phyloP scores from a whole-genome alignment of 495 filamentous ascomycete genomes.

The Xylaria telfairii region DNA sequence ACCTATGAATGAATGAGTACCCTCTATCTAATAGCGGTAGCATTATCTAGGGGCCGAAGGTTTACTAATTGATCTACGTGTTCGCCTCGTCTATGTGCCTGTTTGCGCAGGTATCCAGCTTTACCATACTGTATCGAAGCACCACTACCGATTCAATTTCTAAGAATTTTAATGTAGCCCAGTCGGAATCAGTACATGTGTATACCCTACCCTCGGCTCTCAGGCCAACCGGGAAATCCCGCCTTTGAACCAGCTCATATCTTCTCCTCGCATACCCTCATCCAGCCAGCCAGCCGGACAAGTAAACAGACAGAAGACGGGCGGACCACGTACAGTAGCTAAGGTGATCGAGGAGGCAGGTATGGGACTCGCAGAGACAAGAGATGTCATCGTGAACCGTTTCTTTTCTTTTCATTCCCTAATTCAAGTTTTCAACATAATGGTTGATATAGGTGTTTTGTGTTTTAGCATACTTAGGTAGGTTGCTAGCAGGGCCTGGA shows the following conservation, averaged over 20 bases:
- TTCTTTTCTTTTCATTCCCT: background rate
- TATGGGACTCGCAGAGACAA: background rate
- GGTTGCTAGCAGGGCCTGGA: background rate
- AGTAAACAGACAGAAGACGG: background rate
- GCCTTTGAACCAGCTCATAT: background rate
- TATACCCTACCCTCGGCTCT: background rate
- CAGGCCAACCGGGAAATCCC: too few relatives aligned
- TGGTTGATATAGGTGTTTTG: too few relatives aligned
- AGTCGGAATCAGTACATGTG: background rate
- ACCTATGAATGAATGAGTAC: too few relatives aligned
- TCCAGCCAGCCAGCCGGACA: background rate
- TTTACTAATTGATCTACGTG: too few relatives aligned
- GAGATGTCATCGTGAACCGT: background rate
- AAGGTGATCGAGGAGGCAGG: background rate
- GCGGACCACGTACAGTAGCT: background rate
- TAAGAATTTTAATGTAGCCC: too few relatives aligned
- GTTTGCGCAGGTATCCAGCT: too few relatives aligned
- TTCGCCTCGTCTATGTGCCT: too few relatives aligned
- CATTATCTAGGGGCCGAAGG: too few relatives aligned
- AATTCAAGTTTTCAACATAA: background rate
- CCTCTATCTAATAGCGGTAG: too few relatives aligned
- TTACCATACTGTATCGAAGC: too few relatives aligned
- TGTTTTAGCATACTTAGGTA: background rate
- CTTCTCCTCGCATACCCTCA: too few relatives aligned
- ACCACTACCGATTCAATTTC: too few relatives aligned